phyloP scores from a whole-genome alignment of 768 basidiomycete species.

The Suillus cothurnatus region DNA sequence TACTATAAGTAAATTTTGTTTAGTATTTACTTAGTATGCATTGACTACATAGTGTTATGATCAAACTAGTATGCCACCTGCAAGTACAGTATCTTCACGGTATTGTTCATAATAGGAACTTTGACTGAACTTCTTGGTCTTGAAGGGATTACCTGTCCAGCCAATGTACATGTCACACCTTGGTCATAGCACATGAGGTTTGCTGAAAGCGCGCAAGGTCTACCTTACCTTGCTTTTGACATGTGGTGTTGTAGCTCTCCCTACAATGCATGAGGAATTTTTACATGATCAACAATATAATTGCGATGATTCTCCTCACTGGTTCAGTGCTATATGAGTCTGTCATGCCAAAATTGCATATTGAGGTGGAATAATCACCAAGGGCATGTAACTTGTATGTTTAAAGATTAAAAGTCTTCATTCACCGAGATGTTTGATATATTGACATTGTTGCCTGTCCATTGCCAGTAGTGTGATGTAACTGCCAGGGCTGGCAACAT shows the following conservation, averaged over 20 bases:
- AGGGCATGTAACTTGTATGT: conserved; percentile 37
- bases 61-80: too few relatives aligned
- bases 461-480: background rate
- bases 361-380: conserved; percentile 30
- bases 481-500: background rate
- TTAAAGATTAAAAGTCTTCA: conserved; percentile 28
- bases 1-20: too few relatives aligned
- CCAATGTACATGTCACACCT: too few relatives aligned
- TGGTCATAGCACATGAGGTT: too few relatives aligned
- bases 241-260: conserved; percentile 21
- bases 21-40: too few relatives aligned
- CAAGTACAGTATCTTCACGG: too few relatives aligned
- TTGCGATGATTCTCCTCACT: conserved; percentile 18
- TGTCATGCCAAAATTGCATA: conserved; percentile 32
- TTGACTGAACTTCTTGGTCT: too few relatives aligned
- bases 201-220: too few relatives aligned
- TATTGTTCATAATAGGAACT: too few relatives aligned
- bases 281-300: too few relatives aligned
- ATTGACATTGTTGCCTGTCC: background rate
- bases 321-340: conserved; percentile 36
- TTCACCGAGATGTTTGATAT: background rate
- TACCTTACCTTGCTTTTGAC: conserved; percentile 12
- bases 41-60: too few relatives aligned
- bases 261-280: background rate
- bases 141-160: too few relatives aligned